Evolutionary conservation across 306 rosid species (phyloP).

Genomic region (Fragaria vesca): DNA sequence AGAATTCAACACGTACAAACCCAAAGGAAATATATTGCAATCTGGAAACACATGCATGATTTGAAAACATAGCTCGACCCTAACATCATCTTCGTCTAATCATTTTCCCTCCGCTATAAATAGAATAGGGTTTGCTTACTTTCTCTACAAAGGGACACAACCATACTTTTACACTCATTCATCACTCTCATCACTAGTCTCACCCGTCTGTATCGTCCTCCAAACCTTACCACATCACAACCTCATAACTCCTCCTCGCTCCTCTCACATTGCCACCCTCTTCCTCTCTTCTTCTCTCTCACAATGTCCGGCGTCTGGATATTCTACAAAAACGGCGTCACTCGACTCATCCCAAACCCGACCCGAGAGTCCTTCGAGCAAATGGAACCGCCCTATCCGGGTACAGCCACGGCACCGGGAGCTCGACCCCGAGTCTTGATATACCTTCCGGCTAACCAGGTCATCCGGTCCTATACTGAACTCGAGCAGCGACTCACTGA

Average conservation of each 20-base stretch:
- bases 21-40: neutral
- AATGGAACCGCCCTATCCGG: constrained; percentile 41
- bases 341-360: constrained; percentile 65
- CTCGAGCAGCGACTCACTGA: constrained; percentile 66
- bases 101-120: neutral
- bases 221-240: neutral
- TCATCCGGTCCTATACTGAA: constrained; percentile 54
- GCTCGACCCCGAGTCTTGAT: constrained; percentile 71
- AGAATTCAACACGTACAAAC: no score
- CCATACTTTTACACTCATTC: neutral
- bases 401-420: constrained; percentile 82
- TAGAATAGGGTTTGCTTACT: neutral
- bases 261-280: neutral
- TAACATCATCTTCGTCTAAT: neutral
- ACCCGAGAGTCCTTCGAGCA: constrained; percentile 80
- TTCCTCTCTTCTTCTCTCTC: neutral
- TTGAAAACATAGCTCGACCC: neutral
- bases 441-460: constrained; percentile 62
- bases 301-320: constrained; percentile 93
- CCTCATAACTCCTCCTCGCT: neutral
- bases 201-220: neutral
- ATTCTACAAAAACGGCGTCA: constrained; percentile 85
- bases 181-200: neutral
- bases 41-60: neutral
- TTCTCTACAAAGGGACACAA: constrained; percentile 1